Conservation (phyloP, 805 yeast species). For the Diddensiella caesifluorescens region DNA sequence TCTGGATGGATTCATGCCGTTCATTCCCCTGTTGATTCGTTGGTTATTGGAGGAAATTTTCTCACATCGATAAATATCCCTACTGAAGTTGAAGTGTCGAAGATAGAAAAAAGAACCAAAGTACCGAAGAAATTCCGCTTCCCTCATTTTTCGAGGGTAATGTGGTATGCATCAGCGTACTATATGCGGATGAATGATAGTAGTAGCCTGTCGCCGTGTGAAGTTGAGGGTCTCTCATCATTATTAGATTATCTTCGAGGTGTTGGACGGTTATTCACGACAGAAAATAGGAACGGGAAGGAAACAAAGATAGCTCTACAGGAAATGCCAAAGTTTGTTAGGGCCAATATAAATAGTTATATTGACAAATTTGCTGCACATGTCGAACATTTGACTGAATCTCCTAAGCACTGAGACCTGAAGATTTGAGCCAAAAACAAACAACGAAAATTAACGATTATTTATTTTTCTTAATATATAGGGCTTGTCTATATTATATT, state of each 20-base stretch:
- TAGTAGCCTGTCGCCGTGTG: constrained; percentile 1
- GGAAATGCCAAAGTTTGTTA: constrained; percentile 1
- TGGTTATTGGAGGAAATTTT: constrained; percentile 86
- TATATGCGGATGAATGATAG: constrained; percentile 18
- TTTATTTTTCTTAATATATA: too few relatives aligned
- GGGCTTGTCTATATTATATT: too few relatives aligned
- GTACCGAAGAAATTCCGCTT: constrained; percentile 75
- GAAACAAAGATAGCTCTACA: neutral
- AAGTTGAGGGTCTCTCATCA: constrained; percentile 6
- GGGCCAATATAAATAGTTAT: neutral
- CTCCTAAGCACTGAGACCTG: neutral
- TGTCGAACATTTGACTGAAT: neutral
- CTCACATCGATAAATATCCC: constrained; percentile 58
- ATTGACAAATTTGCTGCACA: neutral
- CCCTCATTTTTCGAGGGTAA: constrained; percentile 65
- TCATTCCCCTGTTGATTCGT: constrained; percentile 70
- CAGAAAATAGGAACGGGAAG: neutral
- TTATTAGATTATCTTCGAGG: constrained; percentile 11
- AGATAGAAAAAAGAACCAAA: constrained; percentile 59
- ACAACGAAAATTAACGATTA: neutral
- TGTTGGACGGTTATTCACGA: neutral
- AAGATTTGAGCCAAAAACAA: neutral
- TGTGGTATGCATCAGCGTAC: constrained; percentile 62
- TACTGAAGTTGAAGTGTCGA: constrained; percentile 56
- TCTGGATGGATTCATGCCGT: constrained; percentile 94